phyloP scores from a whole-genome alignment of 2,329 filamentous ascomycete genomes.

The Pseudofabraea citricarpa region DNA sequence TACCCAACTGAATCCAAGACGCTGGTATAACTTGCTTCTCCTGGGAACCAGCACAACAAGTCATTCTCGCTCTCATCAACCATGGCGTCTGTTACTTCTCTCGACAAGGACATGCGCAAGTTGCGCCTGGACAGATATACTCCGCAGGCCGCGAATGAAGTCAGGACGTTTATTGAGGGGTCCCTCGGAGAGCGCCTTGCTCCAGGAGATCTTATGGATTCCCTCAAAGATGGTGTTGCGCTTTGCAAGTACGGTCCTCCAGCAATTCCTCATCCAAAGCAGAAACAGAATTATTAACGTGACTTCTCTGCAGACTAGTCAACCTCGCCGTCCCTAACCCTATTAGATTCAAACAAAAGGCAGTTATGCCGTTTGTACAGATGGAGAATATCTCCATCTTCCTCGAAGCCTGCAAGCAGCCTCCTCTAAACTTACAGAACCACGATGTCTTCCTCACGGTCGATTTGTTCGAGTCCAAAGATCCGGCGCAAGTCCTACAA shows the following conservation, averaged over 20 bases:
- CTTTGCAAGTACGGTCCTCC: conserved; percentile 79
- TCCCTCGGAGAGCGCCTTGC: conserved; percentile 70
- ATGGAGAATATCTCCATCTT: conserved; percentile 99
- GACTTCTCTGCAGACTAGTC: conserved; percentile 50
- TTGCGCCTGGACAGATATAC: conserved; percentile 92
- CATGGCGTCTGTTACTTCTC: conserved; percentile 90
- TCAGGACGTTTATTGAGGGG: conserved; percentile 78
- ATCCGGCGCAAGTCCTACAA: conserved; percentile 92
- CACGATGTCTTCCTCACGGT: conserved; percentile 97
- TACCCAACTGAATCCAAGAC: neutral
- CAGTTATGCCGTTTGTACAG: conserved; percentile 95
- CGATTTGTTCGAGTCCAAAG: conserved; percentile 91
- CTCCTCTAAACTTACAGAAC: conserved; percentile 80
- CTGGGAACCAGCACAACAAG: neutral
- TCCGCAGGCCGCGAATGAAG: conserved; percentile 82
- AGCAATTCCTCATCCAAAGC: too few species aligned
- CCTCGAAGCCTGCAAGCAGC: conserved; percentile 77
- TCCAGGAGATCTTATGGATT: conserved; percentile 73
- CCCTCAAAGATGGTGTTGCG: conserved; percentile 83
- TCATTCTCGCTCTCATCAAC: conserved; percentile 5
- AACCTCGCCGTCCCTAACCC: conserved; percentile 75
- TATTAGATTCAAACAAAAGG: conserved; percentile 79
- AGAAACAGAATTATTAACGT: too few species aligned
- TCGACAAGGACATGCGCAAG: conserved; percentile 93
- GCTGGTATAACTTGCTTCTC: neutral